Percentiles rank a stretch among this genome's conserved stretches.
These are phyloP conservation scores for Lophiostoma macrostomum DNA, from an alignment of 495 filamentous ascomycete genomes.

Conservation along the genomic window DNA sequence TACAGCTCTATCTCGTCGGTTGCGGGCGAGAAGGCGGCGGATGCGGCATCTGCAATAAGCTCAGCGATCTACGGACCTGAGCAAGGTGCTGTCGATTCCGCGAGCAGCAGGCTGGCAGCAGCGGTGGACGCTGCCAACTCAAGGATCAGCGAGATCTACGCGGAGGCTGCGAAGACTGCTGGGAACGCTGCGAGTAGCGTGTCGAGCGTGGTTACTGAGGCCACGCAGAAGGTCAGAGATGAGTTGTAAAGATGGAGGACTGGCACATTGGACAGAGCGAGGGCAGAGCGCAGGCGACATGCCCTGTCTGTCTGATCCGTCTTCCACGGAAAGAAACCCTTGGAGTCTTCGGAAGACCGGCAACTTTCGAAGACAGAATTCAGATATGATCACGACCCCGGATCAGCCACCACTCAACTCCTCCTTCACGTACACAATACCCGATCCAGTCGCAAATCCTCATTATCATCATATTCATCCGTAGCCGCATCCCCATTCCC, in stretches of 20 bases:
- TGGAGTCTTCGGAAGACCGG: no score
- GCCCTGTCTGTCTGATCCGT: no score
- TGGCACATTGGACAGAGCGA: no score
- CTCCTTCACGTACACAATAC: no score
- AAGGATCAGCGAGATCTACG: conserved; percentile 45
- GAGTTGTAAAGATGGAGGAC: conserved; percentile 38
- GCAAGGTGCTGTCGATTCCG: conserved; percentile 55
- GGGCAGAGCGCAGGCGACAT: no score
- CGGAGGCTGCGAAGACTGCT: conserved; percentile 43
- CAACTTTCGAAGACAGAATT: no score
- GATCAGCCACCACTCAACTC: no score
- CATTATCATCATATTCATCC: no score
- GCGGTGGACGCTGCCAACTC: conserved; percentile 52
- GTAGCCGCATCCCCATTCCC: no score
- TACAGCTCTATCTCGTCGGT: conserved; percentile 41
- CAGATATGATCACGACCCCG: no score
- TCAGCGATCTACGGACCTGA: conserved; percentile 45
- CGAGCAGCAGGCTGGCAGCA: conserved; percentile 46
- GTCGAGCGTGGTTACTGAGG: conserved; percentile 42
- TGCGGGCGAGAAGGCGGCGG: conserved; percentile 41
- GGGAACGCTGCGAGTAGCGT: conserved; percentile 44
- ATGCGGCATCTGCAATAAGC: conserved; percentile 35
- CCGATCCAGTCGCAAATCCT: no score
- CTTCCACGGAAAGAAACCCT: no score
- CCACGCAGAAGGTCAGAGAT: conserved; percentile 30